Evolutionary conservation across 83 land plant genomes (phyloP).

Genomic region (Picea mariana): DNA sequence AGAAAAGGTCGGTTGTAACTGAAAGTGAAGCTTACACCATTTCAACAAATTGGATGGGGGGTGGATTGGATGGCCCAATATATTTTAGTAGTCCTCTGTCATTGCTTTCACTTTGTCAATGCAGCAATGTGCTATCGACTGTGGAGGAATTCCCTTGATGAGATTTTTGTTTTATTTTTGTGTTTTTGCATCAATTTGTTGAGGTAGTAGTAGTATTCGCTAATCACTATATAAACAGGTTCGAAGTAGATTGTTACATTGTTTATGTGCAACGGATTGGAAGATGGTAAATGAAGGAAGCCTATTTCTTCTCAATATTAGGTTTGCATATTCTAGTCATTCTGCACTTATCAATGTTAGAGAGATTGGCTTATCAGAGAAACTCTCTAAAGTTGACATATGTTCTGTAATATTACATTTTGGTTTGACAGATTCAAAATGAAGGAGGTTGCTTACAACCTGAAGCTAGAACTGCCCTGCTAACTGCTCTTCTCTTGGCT

Average conservation of each 20-base stretch:
- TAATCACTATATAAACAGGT: no score
- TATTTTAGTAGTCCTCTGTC: background rate
- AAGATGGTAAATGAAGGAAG: no score
- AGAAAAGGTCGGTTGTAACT: no score
- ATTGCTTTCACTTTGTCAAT: background rate
- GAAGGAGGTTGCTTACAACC: constrained; percentile 68
- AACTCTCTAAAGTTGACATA: background rate
- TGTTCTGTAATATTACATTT: background rate
- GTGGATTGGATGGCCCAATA: no score
- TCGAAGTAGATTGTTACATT: no score
- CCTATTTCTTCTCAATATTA: no score
- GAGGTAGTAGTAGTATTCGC: background rate
- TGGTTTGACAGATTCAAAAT: constrained; percentile 72
- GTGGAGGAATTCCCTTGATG: background rate
- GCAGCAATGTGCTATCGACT: background rate
- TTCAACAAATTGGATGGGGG: no score
- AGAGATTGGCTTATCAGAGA: background rate
- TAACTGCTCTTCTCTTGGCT: constrained; percentile 88
- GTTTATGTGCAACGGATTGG: no score
- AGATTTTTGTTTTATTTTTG: background rate
- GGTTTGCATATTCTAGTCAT: background rate
- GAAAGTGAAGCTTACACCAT: no score
- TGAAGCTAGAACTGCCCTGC: constrained; percentile 77
- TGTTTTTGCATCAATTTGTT: background rate
- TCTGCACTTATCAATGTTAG: background rate